phyloP scores from a whole-genome alignment of 345 rosid species.

The Erucastrum elatum region DNA sequence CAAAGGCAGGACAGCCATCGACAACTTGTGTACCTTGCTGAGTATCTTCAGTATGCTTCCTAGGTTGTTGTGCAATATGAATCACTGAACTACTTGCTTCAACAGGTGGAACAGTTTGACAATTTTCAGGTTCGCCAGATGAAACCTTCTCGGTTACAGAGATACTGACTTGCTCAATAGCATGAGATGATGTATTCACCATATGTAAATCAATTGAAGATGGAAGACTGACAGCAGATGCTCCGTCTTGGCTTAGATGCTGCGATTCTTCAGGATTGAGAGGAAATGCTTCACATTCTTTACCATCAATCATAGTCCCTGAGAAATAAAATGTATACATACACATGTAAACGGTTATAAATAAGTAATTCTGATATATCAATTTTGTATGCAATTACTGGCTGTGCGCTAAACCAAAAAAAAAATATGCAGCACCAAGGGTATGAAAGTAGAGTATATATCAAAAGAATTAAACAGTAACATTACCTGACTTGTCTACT shows the following conservation, averaged over 20 bases:
- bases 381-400: conserved; percentile 11
- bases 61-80: conserved; percentile 31
- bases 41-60: conserved; percentile 29
- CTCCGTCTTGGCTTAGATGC: conserved; percentile 30
- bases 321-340: conserved; percentile 3
- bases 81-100: conserved; percentile 41
- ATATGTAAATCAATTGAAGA: conserved; percentile 32
- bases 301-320: conserved; percentile 34
- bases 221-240: conserved; percentile 16
- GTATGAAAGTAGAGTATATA: conserved; percentile 7
- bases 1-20: conserved; percentile 29
- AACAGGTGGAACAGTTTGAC: conserved; percentile 29
- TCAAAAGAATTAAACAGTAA: conserved; percentile 19
- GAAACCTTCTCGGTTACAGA: conserved; percentile 33
- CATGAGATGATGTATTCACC: conserved; percentile 36
- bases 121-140: conserved; percentile 35
- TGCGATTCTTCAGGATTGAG: neutral
- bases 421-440: neutral
- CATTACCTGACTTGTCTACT: conserved; percentile 46
- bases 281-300: conserved; percentile 33
- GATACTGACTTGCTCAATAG: conserved; percentile 24
- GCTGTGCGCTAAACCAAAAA: neutral
- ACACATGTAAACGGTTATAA: neutral
- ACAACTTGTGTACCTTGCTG: conserved; percentile 34
- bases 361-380: conserved; percentile 16